Percentiles rank a stretch among this genome's conserved stretches.
These are phyloP conservation scores for Claviceps purpurea DNA, from an alignment of 2,329 filamentous ascomycete genomes.

Conservation along the genomic window DNA sequence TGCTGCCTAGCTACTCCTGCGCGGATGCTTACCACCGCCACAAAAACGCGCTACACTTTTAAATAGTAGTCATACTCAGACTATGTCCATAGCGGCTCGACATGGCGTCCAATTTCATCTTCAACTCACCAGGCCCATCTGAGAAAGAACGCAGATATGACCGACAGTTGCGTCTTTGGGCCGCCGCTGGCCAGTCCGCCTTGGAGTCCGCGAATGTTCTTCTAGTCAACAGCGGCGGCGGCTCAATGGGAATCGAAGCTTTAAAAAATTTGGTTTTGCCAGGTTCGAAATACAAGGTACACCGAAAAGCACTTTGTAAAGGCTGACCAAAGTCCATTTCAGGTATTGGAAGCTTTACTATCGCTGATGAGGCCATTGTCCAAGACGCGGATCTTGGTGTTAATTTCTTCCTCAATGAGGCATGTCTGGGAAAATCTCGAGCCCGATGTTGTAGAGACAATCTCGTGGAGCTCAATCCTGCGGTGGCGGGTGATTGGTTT, in stretches of 20 bases:
- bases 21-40: neutral
- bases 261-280: conserved; percentile 96
- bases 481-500: conserved; percentile 66
- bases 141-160: conserved; percentile 74
- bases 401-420: conserved; percentile 90
- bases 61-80: neutral
- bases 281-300: conserved; percentile 29
- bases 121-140: conserved; percentile 34
- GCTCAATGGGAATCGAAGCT: conserved; percentile 77
- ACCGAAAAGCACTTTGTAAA: neutral
- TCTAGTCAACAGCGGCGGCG: conserved; percentile 74
- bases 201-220: conserved; percentile 87
- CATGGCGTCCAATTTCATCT: conserved; percentile 9
- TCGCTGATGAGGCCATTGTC: conserved; percentile 71
- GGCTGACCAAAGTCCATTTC: neutral
- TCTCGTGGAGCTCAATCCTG: conserved; percentile 80
- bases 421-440: conserved; percentile 60
- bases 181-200: conserved; percentile 77
- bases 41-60: neutral
- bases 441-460: conserved; percentile 66
- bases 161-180: conserved; percentile 89
- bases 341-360: conserved; percentile 84
- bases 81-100: neutral
- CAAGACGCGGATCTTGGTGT: conserved; percentile 74
- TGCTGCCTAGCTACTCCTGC: neutral